phyloP scores from a whole-genome alignment of 208 protist species.

The Leishmania guyanensis region DNA sequence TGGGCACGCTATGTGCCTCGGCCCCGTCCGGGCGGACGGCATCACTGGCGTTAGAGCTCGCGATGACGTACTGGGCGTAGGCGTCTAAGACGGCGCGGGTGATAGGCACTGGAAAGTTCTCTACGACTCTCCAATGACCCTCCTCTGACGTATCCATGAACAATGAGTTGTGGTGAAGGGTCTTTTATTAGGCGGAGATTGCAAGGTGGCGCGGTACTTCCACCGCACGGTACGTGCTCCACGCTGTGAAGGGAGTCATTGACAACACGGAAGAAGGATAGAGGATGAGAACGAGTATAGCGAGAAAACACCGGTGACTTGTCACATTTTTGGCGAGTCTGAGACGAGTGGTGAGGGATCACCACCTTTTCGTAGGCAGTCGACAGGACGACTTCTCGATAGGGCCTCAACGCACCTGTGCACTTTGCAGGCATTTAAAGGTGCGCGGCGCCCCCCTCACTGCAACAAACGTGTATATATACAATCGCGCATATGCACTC shows the following conservation, averaged over 20 bases:
- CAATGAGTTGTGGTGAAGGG: too few relatives aligned
- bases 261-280: neutral
- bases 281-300: neutral
- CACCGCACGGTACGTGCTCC: neutral
- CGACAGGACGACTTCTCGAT: too few relatives aligned
- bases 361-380: too few relatives aligned
- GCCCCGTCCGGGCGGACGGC: too few relatives aligned
- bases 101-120: conserved; percentile 38
- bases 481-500: too few relatives aligned
- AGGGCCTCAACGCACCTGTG: too few relatives aligned
- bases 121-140: conserved; percentile 16
- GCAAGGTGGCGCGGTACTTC: neutral
- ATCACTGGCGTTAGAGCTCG: neutral
- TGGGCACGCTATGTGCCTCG: neutral
- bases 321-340: neutral
- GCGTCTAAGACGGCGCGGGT: conserved; percentile 43
- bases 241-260: neutral
- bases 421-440: too few relatives aligned
- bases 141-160: neutral
- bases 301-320: neutral
- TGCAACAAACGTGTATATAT: too few relatives aligned
- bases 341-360: too few relatives aligned
- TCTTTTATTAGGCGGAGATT: neutral
- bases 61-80: conserved; percentile 45
- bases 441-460: too few relatives aligned